Evolutionary conservation across 2,329 filamentous ascomycete species (phyloP).

Genomic region (Grosmannia huntii): DNA sequence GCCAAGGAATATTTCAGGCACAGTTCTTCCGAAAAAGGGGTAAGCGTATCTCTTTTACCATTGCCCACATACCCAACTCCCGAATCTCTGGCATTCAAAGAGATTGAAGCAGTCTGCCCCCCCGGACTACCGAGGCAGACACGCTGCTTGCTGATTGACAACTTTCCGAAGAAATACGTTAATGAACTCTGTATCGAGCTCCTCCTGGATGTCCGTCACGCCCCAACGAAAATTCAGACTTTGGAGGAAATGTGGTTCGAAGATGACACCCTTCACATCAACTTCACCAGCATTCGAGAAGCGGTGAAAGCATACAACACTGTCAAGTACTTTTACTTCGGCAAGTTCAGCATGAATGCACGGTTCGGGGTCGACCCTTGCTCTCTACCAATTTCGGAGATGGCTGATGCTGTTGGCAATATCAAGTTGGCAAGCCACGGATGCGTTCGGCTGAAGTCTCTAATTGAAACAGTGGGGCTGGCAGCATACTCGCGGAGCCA

Average conservation of each 20-base stretch:
- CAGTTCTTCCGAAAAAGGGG: too few relatives aligned
- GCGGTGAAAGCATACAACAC: conserved; percentile 4
- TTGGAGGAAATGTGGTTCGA: conserved; percentile 12
- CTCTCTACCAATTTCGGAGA: background rate
- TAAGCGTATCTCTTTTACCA: background rate
- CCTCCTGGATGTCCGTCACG: background rate
- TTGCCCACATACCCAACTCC: conserved; percentile 9
- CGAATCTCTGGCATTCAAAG: background rate
- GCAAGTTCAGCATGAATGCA: conserved; percentile 3
- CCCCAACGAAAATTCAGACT: background rate
- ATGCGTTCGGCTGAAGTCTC: conserved; percentile 5
- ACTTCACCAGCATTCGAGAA: conserved; percentile 9
- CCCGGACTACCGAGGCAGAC: background rate
- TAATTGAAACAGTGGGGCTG: conserved; percentile 9
- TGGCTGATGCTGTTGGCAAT: background rate
- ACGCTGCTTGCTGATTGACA: conserved; percentile 6
- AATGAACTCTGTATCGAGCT: conserved; percentile 9
- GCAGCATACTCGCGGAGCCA: conserved; percentile 5
- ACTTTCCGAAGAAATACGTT: conserved; percentile 7
- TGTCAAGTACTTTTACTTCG: conserved; percentile 6
- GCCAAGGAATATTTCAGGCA: background rate
- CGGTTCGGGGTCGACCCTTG: conserved; percentile 8
- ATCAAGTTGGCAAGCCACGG: conserved; percentile 6
- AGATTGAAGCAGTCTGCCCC: background rate
- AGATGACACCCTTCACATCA: conserved; percentile 5